These are phyloP conservation scores for Tolypocladium album DNA, from an alignment of 2,329 filamentous ascomycete species.

Conservation along the genomic window DNA sequence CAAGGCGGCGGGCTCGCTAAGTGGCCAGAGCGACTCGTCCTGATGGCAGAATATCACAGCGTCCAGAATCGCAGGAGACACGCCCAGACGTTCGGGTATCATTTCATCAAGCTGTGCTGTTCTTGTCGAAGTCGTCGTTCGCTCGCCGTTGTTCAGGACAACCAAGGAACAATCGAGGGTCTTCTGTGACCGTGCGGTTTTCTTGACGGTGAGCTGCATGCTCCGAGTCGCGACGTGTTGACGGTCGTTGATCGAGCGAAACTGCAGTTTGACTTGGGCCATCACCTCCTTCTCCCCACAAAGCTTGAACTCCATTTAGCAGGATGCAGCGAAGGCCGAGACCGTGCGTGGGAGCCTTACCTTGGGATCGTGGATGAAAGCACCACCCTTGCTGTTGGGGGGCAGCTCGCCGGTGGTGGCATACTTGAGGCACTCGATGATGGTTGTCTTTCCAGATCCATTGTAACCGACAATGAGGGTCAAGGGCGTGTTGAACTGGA, in stretches of 20 bases:
- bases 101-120: constrained; percentile 73
- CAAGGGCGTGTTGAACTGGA: constrained; percentile 80
- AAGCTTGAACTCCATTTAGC: constrained; percentile 34
- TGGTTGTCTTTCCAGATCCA: constrained; percentile 95
- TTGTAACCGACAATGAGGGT: constrained; percentile 97
- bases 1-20: constrained; percentile 74
- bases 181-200: constrained; percentile 64
- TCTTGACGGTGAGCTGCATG: constrained; percentile 79
- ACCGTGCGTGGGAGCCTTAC: constrained; percentile 22
- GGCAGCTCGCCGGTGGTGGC: constrained; percentile 89
- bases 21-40: constrained; percentile 93
- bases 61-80: constrained; percentile 81
- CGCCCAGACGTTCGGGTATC: constrained; percentile 78
- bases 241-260: constrained; percentile 66
- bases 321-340: background rate
- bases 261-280: constrained; percentile 85
- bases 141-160: constrained; percentile 70
- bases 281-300: constrained; percentile 79
- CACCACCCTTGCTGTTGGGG: constrained; percentile 80
- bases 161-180: constrained; percentile 73
- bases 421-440: constrained; percentile 98
- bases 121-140: constrained; percentile 66
- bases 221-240: constrained; percentile 77
- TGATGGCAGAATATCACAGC: constrained; percentile 98
- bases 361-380: constrained; percentile 97